These are phyloP conservation scores for Jatropha multifida DNA, from an alignment of 441 rosid species.

Conservation along the genomic window DNA sequence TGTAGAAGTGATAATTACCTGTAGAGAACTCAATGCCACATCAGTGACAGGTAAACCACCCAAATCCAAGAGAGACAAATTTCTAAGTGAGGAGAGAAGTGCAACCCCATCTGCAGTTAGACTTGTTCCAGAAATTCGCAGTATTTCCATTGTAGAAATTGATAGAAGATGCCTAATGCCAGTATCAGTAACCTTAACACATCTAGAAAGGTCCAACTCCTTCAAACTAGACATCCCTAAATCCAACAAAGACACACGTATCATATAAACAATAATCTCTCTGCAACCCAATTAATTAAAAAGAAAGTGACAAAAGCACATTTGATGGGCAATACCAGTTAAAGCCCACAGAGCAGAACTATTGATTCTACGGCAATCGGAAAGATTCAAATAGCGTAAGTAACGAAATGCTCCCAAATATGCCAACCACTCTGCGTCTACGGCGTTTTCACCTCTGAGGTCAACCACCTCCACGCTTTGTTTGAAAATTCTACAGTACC, in stretches of 20 bases:
- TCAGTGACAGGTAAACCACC: slow-evolving; percentile 90
- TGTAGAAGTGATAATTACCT: slow-evolving; percentile 39
- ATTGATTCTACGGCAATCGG: slow-evolving; percentile 68
- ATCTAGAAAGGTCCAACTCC: slow-evolving; percentile 86
- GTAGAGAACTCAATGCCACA: slow-evolving; percentile 58
- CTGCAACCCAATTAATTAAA: not conserved
- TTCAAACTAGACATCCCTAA: slow-evolving; percentile 67
- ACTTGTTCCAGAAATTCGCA: slow-evolving; percentile 66
- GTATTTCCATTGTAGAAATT: slow-evolving; percentile 56
- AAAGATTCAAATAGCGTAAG: slow-evolving; percentile 53
- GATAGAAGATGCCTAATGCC: slow-evolving; percentile 67
- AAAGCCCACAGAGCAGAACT: slow-evolving; percentile 77
- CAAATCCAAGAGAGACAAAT: slow-evolving; percentile 63
- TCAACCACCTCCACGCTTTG: slow-evolving; percentile 67
- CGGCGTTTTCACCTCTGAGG: slow-evolving; percentile 61
- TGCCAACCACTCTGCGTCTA: slow-evolving; percentile 95
- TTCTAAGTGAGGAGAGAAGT: slow-evolving; percentile 64
- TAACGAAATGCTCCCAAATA: slow-evolving; percentile 72
- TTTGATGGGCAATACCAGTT: slow-evolving; percentile 41
- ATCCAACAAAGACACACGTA: slow-evolving; percentile 17
- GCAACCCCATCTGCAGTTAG: slow-evolving; percentile 58
- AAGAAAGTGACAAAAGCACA: no score
- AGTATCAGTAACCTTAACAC: slow-evolving; percentile 67
- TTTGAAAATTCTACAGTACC: slow-evolving; percentile 64
- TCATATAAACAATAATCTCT: slow-evolving; percentile 4